Evolutionary conservation across 352 stramenopile species (phyloP).

Genomic region (Poterioochromonas sp.): DNA sequence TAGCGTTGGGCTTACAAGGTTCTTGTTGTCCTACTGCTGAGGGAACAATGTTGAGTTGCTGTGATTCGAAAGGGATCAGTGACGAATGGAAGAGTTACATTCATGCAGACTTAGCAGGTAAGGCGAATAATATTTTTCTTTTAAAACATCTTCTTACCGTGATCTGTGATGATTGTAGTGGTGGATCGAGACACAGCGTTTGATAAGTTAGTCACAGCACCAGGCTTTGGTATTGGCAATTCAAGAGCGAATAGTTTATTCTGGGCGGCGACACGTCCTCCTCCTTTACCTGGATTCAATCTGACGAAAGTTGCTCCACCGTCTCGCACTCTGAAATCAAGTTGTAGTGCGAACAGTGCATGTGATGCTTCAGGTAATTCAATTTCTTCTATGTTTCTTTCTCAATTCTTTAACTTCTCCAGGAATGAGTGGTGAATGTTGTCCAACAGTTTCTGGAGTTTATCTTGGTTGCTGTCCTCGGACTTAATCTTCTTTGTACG

Average conservation of each 20-base stretch:
- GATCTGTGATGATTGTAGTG: constrained; percentile 52
- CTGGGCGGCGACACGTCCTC: not conserved
- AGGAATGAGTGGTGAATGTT: constrained; percentile 23
- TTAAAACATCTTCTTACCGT: not conserved
- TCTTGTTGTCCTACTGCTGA: constrained; percentile 13
- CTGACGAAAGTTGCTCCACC: not conserved
- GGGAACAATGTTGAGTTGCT: constrained; percentile 1
- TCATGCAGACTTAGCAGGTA: constrained; percentile 47
- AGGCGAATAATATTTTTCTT: constrained; percentile 58
- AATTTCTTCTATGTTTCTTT: not conserved
- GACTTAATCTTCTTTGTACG: too few relatives aligned
- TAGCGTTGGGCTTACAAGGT: not conserved
- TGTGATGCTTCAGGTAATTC: constrained; percentile 12
- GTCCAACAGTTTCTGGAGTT: not conserved
- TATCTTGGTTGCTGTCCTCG: constrained; percentile 20
- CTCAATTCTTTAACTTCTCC: not conserved
- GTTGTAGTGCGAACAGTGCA: constrained; percentile 11
- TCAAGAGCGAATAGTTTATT: constrained; percentile 11
- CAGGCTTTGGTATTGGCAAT: constrained; percentile 3
- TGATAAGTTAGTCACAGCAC: constrained; percentile 36
- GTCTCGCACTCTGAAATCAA: not conserved
- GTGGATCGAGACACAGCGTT: constrained; percentile 59
- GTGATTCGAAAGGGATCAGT: not conserved
- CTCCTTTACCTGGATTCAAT: not conserved
- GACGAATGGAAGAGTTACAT: constrained; percentile 20